Conservation (phyloP, 2,329 filamentous ascomycete species). For the Stromatinia cepivora region DNA sequence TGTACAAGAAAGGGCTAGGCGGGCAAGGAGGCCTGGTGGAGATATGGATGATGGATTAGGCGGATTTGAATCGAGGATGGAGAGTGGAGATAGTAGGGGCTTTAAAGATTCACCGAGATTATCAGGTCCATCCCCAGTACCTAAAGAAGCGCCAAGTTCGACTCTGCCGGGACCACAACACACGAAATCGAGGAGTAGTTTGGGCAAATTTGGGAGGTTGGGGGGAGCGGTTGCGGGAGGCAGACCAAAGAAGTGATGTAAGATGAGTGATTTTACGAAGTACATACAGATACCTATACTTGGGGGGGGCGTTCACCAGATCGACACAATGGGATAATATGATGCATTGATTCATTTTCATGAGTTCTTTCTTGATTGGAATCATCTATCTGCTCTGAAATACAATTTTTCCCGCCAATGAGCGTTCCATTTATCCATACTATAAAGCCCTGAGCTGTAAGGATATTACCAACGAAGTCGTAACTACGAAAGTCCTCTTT, state of each 20-base stretch:
- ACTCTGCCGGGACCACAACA: constrained; percentile 44
- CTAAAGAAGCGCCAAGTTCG: constrained; percentile 48
- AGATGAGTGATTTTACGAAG: not conserved
- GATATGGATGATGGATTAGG: constrained; percentile 52
- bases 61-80: constrained; percentile 47
- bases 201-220: constrained; percentile 69
- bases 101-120: constrained; percentile 41
- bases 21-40: constrained; percentile 59
- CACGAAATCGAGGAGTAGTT: constrained; percentile 60
- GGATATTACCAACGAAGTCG: not conserved
- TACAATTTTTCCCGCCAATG: not conserved
- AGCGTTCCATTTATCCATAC: not conserved
- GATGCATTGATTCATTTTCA: not conserved
- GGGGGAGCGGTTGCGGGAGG: constrained; percentile 66
- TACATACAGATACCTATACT: not conserved
- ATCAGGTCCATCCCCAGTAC: constrained; percentile 46
- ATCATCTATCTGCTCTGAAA: not conserved
- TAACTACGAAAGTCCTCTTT: not conserved
- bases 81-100: constrained; percentile 43
- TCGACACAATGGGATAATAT: not conserved
- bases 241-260: constrained; percentile 50
- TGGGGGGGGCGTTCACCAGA: not conserved
- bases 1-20: constrained; percentile 82
- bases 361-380: not conserved
- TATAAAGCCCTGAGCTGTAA: not conserved